Evolutionary conservation across 169 alveolate genomes (phyloP), one percentile per base, ranked within the genome.

Genomic region (Eimeria nieschulzi): DNA sequence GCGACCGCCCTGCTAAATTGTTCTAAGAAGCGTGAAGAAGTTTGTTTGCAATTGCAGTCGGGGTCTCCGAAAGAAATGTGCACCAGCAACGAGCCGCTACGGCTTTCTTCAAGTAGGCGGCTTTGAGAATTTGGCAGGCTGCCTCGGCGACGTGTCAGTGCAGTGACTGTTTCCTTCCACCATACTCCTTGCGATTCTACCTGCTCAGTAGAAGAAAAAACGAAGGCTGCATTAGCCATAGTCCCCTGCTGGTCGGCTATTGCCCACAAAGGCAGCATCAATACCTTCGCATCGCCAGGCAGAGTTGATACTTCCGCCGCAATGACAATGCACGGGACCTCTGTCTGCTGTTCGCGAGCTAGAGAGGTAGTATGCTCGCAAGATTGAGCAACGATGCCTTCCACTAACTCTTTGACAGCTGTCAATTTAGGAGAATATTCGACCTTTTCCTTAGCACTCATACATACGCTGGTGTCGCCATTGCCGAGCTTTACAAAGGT

Each of bases 221-320:
- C 46, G 46, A 33, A 33, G 46, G 46, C 46, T 33, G 46, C 46
- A 33, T 33, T 33, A 33, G 46, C 72, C n/a, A 55, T 79, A 10
- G 54, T 76, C 6, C 76, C 66, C 63, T 19, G n/a, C 53, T 61
- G 39, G 61, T 55, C 59, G 9, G 90, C 46, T 61, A 63, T 61
- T 54, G 59, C 90, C 63, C 76, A 59, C 78, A 82, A 21, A 39
- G 90, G 90, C 55, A 82, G 78, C 78, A 59, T 21, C 79, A 82
- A 17, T 15, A 82, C 78, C 90, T 71, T 82, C 63, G 90, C 90
- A 5, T 51, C 33, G 9, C 66, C 19, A 7, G 78, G 90, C 13
- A 82, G 90, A 63, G 21, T 26, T 8, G 90, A 61, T 7, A 54
- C 51, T 59, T 63, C 90, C 23, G 78, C 90, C 46, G 63, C 90